Evolutionary conservation across 768 basidiomycete genomes (phyloP), one percentile per base, ranked within the genome.

Genomic region (Kwoniella dejecticola): DNA sequence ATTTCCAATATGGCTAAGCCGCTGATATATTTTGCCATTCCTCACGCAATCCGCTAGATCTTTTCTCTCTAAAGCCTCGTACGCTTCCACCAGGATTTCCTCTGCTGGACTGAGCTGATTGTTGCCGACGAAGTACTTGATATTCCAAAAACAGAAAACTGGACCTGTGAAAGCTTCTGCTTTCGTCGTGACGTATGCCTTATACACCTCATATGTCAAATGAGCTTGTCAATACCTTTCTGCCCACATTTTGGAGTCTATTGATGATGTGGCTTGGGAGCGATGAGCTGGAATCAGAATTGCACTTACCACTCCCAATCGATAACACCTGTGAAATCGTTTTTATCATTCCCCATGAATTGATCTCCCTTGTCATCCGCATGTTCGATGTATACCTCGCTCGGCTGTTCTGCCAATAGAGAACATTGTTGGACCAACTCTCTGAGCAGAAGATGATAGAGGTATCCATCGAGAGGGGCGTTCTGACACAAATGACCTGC

Each of bases 231-330:
- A n/a, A n/a, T n/a, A n/a, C n/a, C n/a, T n/a, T n/a, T n/a, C n/a
- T n/a, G n/a, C n/a, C n/a, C n/a, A n/a, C n/a, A n/a, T n/a, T n/a
- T n/a, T n/a, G n/a, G n/a, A n/a, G n/a, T n/a, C n/a, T n/a, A n/a
- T n/a, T n/a, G n/a, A n/a, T n/a, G n/a, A n/a, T n/a, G n/a, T n/a
- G n/a, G n/a, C n/a, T n/a, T n/a, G n/a, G n/a, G n/a, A n/a, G n/a
- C n/a, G n/a, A n/a, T n/a, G n/a, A n/a, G n/a, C n/a, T n/a, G n/a
- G n/a, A n/a, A n/a, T n/a, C n/a, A n/a, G n/a, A n/a, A n/a, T n/a
- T n/a, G n/a, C n/a, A 19, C 57, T 46, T 30, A 64, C 63, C 63
- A 70, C 46, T 79, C 77, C 78, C 77, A 78, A 50, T 79, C 71
- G 38, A 79, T 71, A 26, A 77, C 64, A 17, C 67, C 64, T 3